Evolutionary conservation across 2,329 filamentous ascomycete species (phyloP).

Genomic region (Sphaerulina musiva): DNA sequence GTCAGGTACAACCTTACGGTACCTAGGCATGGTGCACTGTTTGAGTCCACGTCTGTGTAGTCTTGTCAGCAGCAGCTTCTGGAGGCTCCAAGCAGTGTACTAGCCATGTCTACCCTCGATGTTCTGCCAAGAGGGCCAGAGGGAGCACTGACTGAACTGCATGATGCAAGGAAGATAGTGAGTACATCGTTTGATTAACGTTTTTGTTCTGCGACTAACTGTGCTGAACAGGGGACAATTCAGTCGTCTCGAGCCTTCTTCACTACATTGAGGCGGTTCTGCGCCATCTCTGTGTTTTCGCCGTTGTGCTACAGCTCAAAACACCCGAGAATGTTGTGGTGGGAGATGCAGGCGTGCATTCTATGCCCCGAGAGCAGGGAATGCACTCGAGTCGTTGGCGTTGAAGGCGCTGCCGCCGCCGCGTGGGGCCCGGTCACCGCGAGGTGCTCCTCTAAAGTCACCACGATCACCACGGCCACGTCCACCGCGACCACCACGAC

Average conservation of each 20-base stretch:
- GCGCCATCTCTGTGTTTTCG: background rate
- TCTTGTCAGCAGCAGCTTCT: too few species aligned
- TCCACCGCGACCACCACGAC: slow-evolving; percentile 35
- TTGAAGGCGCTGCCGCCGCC: slow-evolving; percentile 32
- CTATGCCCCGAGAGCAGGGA: slow-evolving; percentile 32
- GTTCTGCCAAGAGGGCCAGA: too few species aligned
- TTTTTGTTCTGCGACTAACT: slow-evolving; percentile 3
- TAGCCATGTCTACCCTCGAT: too few species aligned
- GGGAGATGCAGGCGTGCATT: background rate
- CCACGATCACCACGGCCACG: slow-evolving; percentile 28
- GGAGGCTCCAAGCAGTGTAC: too few species aligned
- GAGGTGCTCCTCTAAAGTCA: slow-evolving; percentile 33
- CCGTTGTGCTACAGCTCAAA: background rate
- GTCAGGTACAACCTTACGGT: too few species aligned
- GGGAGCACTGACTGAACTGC: background rate
- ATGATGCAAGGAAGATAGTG: background rate
- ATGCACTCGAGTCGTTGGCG: slow-evolving; percentile 30
- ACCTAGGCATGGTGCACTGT: too few species aligned
- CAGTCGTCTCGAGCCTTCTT: background rate
- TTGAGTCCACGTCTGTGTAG: too few species aligned
- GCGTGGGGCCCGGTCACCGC: slow-evolving; percentile 23
- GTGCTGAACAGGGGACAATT: background rate
- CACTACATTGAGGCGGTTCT: background rate
- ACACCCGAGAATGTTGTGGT: background rate
- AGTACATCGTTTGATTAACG: slow-evolving; percentile 1